Percentiles rank a stretch among this genome's conserved stretches.
These are phyloP conservation scores for Pyrenophora graminea DNA, from an alignment of 2,329 filamentous ascomycete species.

Conservation along the genomic window DNA sequence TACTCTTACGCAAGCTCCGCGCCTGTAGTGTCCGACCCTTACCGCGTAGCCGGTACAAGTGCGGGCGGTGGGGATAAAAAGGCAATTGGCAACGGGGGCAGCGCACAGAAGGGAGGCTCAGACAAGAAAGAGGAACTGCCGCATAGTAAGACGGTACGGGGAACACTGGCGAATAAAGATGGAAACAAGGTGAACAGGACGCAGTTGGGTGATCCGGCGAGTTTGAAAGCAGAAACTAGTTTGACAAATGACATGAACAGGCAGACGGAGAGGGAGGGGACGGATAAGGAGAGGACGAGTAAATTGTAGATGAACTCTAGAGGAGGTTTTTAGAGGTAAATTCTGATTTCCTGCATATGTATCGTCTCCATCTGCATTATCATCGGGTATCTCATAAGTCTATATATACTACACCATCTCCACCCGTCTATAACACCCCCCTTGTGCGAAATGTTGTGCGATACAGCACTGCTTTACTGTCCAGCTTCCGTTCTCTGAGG, in stretches of 20 bases:
- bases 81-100: constrained; percentile 3
- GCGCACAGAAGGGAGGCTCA: background rate
- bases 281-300: constrained; percentile 19
- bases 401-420: background rate
- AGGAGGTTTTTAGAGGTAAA: background rate
- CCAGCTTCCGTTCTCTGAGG: constrained; percentile 57
- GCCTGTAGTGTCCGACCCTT: constrained; percentile 9
- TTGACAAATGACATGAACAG: constrained; percentile 18
- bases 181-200: constrained; percentile 29
- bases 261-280: constrained; percentile 27
- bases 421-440: background rate
- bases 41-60: constrained; percentile 5
- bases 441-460: background rate
- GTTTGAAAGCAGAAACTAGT: constrained; percentile 37
- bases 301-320: constrained; percentile 18
- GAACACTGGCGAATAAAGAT: constrained; percentile 27
- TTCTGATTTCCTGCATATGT: background rate
- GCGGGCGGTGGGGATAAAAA: constrained; percentile 9
- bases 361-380: background rate
- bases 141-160: constrained; percentile 32
- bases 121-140: constrained; percentile 15
- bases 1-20: background rate
- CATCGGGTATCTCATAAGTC: too few relatives aligned
- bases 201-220: constrained; percentile 37
- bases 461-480: background rate